Percentiles rank a stretch among this genome's conserved stretches.
These are phyloP conservation scores for Edaphochlamys debaryana DNA, from an alignment of 139 green algal genomes.

Conservation along the genomic window DNA sequence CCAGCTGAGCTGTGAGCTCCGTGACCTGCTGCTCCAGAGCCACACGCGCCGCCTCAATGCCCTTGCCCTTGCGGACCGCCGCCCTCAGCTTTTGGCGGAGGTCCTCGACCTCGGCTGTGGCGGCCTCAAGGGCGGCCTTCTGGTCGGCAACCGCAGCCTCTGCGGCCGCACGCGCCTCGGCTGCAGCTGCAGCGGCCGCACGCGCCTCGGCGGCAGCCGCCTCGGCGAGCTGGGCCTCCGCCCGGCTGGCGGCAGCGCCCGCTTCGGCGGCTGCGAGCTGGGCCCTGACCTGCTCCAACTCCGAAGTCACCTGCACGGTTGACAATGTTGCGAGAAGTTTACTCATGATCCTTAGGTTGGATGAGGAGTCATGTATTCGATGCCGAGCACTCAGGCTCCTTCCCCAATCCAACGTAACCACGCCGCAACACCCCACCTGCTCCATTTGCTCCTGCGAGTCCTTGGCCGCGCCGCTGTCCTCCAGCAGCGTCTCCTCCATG, in stretches of 20 bases:
- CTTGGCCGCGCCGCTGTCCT: slow-evolving; percentile 22
- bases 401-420: neutral
- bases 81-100: slow-evolving; percentile 42
- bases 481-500: slow-evolving; percentile 41
- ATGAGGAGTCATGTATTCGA: too few relatives aligned
- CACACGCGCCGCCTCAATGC: slow-evolving; percentile 10
- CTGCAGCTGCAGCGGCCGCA: too few relatives aligned
- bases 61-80: slow-evolving; percentile 46
- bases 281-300: neutral
- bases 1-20: neutral
- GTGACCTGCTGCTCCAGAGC: slow-evolving; percentile 33
- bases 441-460: slow-evolving; percentile 39
- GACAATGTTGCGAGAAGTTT: too few relatives aligned
- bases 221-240: too few relatives aligned
- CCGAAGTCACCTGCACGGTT: neutral
- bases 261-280: too few relatives aligned
- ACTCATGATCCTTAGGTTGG: too few relatives aligned
- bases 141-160: neutral
- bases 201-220: neutral
- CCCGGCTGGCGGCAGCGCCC: too few relatives aligned
- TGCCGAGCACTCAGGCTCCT: neutral
- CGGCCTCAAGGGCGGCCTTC: neutral
- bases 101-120: slow-evolving; percentile 31
- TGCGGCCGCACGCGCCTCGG: neutral
- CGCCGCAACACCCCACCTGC: neutral